These are phyloP conservation scores for Nakazawaea siamensis DNA, from an alignment of 805 yeast species.

Conservation along the genomic window DNA sequence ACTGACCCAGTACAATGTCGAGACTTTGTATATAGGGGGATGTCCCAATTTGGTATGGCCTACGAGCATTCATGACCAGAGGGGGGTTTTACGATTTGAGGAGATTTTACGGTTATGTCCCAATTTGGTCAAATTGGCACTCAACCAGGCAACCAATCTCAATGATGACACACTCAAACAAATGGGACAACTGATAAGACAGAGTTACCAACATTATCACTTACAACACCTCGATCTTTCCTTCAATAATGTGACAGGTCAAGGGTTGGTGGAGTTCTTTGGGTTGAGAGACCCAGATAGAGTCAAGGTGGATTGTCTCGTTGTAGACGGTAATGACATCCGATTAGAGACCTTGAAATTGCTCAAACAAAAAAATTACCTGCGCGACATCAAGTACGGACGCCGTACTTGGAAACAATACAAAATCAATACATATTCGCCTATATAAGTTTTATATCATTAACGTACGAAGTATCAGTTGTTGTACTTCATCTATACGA, in stretches of 20 bases:
- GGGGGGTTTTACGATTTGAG: slow-evolving; percentile 1
- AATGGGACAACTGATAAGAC: slow-evolving; percentile 1
- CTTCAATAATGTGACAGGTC: slow-evolving; percentile 9
- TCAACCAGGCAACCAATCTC: slow-evolving; percentile 5
- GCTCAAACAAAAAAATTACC: not conserved
- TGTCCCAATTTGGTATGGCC: slow-evolving; percentile 8
- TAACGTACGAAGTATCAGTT: slow-evolving; percentile 18
- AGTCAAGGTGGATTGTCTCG: slow-evolving; percentile 1
- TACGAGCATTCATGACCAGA: not conserved
- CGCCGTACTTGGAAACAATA: slow-evolving; percentile 2
- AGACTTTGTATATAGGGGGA: slow-evolving; percentile 3
- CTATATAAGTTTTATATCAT: not conserved
- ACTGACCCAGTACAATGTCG: slow-evolving; percentile 1
- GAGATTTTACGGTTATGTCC: slow-evolving; percentile 5
- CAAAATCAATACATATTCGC: slow-evolving; percentile 1
- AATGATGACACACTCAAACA: slow-evolving; percentile 6
- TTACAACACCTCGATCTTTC: slow-evolving; percentile 3
- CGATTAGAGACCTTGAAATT: slow-evolving; percentile 4
- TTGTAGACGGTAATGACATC: slow-evolving; percentile 9
- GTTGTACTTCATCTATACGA: slow-evolving; percentile 34
- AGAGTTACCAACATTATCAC: slow-evolving; percentile 1
- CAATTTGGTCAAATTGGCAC: not conserved
- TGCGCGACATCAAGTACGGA: slow-evolving; percentile 1
- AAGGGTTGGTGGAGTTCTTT: slow-evolving; percentile 9
- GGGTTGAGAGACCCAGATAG: not conserved